Evolutionary conservation across 768 basidiomycete genomes (phyloP), one percentile per base, ranked within the genome.

Genomic region (Amanita fuliginea): DNA sequence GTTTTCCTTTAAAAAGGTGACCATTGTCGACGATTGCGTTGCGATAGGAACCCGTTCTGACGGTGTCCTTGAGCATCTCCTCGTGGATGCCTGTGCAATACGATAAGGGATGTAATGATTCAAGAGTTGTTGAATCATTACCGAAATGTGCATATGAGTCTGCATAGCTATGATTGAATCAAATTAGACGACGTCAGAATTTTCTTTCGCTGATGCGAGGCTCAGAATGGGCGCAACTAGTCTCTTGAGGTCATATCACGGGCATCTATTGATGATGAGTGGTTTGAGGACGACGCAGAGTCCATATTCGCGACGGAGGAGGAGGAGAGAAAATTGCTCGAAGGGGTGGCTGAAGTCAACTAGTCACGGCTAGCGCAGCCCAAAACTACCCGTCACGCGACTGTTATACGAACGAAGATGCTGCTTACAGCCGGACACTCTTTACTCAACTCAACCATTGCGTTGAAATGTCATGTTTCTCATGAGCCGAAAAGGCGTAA

Each of bases 61-160:
- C 92, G 34, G 73, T 69, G 68, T 99, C 96, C 69, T 99, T 99
- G 66, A 99, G 70, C 96, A 99, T 99, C 71, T 99, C 96, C 70
- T 98, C 94, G 64, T 97, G 94, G 58, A 97, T 96, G 51, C 93
- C 92, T 96, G 58, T 18, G 33, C 9, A 54, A 4, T 10, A 40
- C 13, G 39, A 16, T 51, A 7, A 59, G 46, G 3, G 28, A 45
- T 28, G 26, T 14, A 26, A 11, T 6, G 22, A n/a, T 18, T 4
- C 14, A 21, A 4, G 34, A 6, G 16, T 30, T 18, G 36, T 13
- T 35, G 33, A 40, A 11, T 35, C 63, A 75, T 52, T 59, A 91
- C 91, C 91, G 53, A 94, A 94, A 69, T 94, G 91, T 32, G 92
- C 92, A 64, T 95, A 95, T 19, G 91, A 95, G 66, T 95, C 91